These are phyloP conservation scores for Prillingera fragicola DNA, from an alignment of 1,284 basidiomycete species.

Conservation along the genomic window DNA sequence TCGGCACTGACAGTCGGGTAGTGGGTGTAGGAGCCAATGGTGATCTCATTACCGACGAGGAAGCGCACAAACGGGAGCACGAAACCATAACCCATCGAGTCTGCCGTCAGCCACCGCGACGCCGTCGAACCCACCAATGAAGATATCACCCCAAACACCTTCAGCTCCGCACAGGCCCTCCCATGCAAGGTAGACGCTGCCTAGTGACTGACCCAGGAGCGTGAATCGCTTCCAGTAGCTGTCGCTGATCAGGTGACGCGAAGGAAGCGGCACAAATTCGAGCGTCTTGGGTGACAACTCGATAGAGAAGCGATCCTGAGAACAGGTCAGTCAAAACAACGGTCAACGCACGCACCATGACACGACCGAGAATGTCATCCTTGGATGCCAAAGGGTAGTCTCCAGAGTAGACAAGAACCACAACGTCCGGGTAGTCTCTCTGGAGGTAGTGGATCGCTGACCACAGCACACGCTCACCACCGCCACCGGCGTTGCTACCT, in stretches of 20 bases:
- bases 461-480: constrained; percentile 95
- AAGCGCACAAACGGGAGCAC: constrained; percentile 71
- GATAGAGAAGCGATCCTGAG: constrained; percentile 77
- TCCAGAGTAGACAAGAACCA: constrained; percentile 88
- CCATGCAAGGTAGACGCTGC: constrained; percentile 74
- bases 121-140: constrained; percentile 60
- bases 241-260: constrained; percentile 72
- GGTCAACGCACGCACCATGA: constrained; percentile 57
- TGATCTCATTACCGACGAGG: constrained; percentile 55
- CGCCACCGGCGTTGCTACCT: constrained; percentile 87
- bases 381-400: constrained; percentile 70
- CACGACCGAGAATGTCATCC: constrained; percentile 72
- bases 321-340: no score
- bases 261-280: constrained; percentile 70
- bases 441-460: constrained; percentile 79
- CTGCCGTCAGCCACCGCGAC: constrained; percentile 48
- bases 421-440: constrained; percentile 59
- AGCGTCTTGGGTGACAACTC: constrained; percentile 59
- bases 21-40: constrained; percentile 87
- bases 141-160: constrained; percentile 61
- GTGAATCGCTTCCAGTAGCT: constrained; percentile 81
- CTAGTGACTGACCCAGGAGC: constrained; percentile 82
- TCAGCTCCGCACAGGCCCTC: constrained; percentile 54
- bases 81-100: constrained; percentile 98
- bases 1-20: constrained; percentile 94